Base-by-base conservation (phyloP, 306 rosid genomes). In the Cyamopsis tetragonoloba region DNA sequence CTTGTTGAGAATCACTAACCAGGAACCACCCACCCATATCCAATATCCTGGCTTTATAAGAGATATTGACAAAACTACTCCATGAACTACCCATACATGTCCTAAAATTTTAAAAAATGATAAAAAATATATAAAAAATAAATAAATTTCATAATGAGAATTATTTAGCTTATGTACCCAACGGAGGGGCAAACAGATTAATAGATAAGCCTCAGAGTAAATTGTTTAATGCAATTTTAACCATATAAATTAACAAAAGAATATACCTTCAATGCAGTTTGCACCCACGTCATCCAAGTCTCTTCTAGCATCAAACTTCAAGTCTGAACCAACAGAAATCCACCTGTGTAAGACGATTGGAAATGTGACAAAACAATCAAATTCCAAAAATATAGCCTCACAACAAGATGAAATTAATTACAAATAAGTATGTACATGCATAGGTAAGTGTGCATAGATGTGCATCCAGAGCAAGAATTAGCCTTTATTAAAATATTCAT, bases 271-370 rank as follows among this genome's bases (percentile, higher is more conserved):
- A 74, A 88, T 48, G 54, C 78, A 64, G 30, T 87, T 49, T 61
- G 99, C 99, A 73, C 95, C 95, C 41, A 81, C 95, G 73, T 93
- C 99, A 73, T 86, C 95, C 70, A 93, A 85, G 89, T 93, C 99
- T 90, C 99, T 90, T 76, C 90, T 80, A 22, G 99, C 97, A 83
- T 93, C 99, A 77, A 84, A 93, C 87, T 90, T 93, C 84, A 93
- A 83, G 88, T 93, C 99, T 77, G 99, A 93, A 88, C 99, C 99
- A 86, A 93, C 91, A 80, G 99, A 93, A 81, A 93, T 82, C 99
- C 99, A 93, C 96, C 99, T 93, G 86, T 62, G 76, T 72, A 49
- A 84, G 80, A 85, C 71, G 71, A 66, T 56, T 10, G 57, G 47
- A 75, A 65, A 70, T 69, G 55, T 50, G 56, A 72, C 30, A 77